These are phyloP conservation scores for Mycena amicta DNA, from an alignment of 768 basidiomycete genomes.

Conservation along the genomic window DNA sequence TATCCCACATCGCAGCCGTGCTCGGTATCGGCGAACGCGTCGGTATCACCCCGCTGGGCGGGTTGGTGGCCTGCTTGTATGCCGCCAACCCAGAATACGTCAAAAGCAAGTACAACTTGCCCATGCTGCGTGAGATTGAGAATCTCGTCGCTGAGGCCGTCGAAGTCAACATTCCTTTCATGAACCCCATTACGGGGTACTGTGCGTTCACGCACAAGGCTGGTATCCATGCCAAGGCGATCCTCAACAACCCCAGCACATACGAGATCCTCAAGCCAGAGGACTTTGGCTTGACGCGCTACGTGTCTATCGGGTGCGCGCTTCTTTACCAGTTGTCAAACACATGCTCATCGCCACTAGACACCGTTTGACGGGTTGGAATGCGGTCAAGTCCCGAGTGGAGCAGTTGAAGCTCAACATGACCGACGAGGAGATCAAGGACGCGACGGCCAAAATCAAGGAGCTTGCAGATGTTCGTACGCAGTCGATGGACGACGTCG, in stretches of 20 bases:
- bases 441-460: constrained; percentile 99
- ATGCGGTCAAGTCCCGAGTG: constrained; percentile 98
- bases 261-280: constrained; percentile 99
- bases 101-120: constrained; percentile 98
- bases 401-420: constrained; percentile 92
- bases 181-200: constrained; percentile 95
- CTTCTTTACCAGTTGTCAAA: not conserved
- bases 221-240: constrained; percentile 99
- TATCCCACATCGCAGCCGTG: constrained; percentile 56
- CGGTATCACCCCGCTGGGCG: constrained; percentile 97
- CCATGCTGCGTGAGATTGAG: constrained; percentile 97
- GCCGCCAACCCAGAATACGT: constrained; percentile 98
- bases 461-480: constrained; percentile 97
- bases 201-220: constrained; percentile 99
- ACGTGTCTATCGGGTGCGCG: constrained; percentile 90
- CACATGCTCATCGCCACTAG: constrained; percentile 40
- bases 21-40: constrained; percentile 99
- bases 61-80: constrained; percentile 94
- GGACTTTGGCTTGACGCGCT: constrained; percentile 96
- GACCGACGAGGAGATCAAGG: constrained; percentile 96
- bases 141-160: constrained; percentile 99
- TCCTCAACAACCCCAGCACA: constrained; percentile 97
- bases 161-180: constrained; percentile 96
- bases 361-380: constrained; percentile 97
- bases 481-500: constrained; percentile 99